Base-by-base conservation (phyloP, 1,284 basidiomycete species). In the Cerrena zonata region DNA sequence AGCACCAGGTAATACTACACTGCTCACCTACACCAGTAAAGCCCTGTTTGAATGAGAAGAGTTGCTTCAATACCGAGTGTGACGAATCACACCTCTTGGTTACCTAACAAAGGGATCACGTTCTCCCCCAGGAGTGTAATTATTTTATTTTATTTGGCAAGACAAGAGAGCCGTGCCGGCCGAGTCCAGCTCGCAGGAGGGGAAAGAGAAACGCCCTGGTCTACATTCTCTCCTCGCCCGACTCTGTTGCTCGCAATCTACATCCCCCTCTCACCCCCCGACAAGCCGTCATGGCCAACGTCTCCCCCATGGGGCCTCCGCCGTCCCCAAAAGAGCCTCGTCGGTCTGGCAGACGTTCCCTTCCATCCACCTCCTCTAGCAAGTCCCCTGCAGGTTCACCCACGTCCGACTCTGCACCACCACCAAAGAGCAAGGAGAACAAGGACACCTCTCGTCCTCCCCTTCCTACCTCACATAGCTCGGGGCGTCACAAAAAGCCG, bases 351-450 rank as follows among this genome's bases (percentile, higher is more conserved):
- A 74, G 86, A 57, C 85, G 85, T 48, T 82, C 84, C 56, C 77
- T 73, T 15, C 82, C 80, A 51, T 82, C 84, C 46, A 70, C 74
- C 25, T 84, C 84, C 11, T 77, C 81, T 27, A 82, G 78, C 64
- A 86, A 86, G 67, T 88, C 87, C 36, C 84, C 86, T 59, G 83
- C 56, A 41, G 64, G 86, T 66, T 87, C 86, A n/a, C 68, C 76
- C 61, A 66, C 74, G 65, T 67, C 80, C 62, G 80, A 84, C 53
- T 63, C 69, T 51, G 62, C 66, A 48, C 70, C 71, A 49, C 72
- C 69, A 58, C 62, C 66, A 52, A 71, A 72, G 15, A 40, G 39
- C 39, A 40, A 40, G 39, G 13, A 15, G 13, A 22, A 15, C 39
- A 36, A n/a, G 56, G 70, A 71, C 49, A 70, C 69, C 55, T 18